Evolutionary conservation across 2,329 filamentous ascomycete genomes (phyloP).

Genomic region (Paecilomyces dactylethromorphus): DNA sequence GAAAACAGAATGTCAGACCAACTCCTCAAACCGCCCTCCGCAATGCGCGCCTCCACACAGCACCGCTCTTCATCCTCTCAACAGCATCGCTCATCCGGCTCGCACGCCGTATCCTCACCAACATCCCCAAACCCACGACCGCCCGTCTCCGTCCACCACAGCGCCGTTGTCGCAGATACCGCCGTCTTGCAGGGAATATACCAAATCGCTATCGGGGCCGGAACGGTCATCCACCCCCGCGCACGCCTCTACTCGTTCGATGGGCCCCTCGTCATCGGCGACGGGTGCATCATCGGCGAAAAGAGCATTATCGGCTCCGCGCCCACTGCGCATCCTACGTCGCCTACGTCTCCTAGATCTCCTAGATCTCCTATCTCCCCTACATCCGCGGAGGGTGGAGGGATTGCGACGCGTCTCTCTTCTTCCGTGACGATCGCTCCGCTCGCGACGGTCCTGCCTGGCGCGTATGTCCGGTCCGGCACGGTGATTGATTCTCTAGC

Average conservation of each 20-base stretch:
- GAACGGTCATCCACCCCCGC: conserved; percentile 81
- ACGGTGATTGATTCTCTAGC: conserved; percentile 41
- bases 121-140: conserved; percentile 23
- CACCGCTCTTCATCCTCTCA: conserved; percentile 16
- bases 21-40: conserved; percentile 21
- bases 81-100: conserved; percentile 1
- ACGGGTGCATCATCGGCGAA: conserved; percentile 77
- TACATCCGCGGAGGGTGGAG: conserved; percentile 4
- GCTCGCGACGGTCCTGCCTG: conserved; percentile 27
- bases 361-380: conserved; percentile 1
- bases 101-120: conserved; percentile 11
- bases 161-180: conserved; percentile 33
- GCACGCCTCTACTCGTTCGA: conserved; percentile 69
- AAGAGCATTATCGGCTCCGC: conserved; percentile 41
- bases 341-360: too few relatives aligned
- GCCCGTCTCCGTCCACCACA: conserved; percentile 29
- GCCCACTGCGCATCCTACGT: conserved; percentile 37
- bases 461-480: conserved; percentile 32
- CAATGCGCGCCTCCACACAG: conserved; percentile 5
- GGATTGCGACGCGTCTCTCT: conserved; percentile 26
- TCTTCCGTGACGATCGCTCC: conserved; percentile 34
- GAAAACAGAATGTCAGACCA: conserved; percentile 1
- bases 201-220: conserved; percentile 69
- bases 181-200: conserved; percentile 56
- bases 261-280: conserved; percentile 73